These are phyloP conservation scores for Aspergillus campestris DNA, from an alignment of 495 filamentous ascomycete species.

Conservation along the genomic window DNA sequence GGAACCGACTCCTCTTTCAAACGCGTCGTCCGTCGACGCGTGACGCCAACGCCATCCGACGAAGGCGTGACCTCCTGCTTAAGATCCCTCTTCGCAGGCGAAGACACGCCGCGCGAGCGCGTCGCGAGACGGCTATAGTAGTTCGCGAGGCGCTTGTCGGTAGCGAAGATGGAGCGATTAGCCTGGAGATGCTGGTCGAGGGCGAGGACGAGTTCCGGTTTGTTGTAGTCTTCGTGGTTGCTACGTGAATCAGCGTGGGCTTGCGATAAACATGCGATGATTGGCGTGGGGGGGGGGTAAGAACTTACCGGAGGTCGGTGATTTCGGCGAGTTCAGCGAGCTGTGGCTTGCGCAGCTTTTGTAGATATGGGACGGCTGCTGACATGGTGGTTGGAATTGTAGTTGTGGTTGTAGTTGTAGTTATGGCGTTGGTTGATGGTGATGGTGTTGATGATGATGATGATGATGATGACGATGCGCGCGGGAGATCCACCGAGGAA, in stretches of 20 bases:
- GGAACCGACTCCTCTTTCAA: slow-evolving; percentile 33
- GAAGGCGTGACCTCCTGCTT: slow-evolving; percentile 20
- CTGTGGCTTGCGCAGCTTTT: slow-evolving; percentile 75
- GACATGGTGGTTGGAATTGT: slow-evolving; percentile 32
- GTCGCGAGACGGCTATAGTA: slow-evolving; percentile 65
- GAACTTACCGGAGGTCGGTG: slow-evolving; percentile 61
- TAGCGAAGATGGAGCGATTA: slow-evolving; percentile 51
- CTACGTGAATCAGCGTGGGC: slow-evolving; percentile 6
- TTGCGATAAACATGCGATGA: slow-evolving; percentile 7
- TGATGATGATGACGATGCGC: slow-evolving; percentile 22
- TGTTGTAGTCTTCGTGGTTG: slow-evolving; percentile 66
- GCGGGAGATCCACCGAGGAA: slow-evolving; percentile 28
- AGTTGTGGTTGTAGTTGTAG: too few relatives aligned
- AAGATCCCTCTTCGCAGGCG: slow-evolving; percentile 68
- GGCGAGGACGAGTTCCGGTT: slow-evolving; percentile 68
- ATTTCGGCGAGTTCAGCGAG: slow-evolving; percentile 65
- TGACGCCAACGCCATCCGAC: slow-evolving; percentile 27
- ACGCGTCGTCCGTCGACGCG: slow-evolving; percentile 26
- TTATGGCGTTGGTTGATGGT: too few relatives aligned
- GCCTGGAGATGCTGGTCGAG: slow-evolving; percentile 67
- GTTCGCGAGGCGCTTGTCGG: slow-evolving; percentile 54
- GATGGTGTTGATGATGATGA: too few relatives aligned
- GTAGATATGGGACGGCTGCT: slow-evolving; percentile 58
- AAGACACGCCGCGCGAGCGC: slow-evolving; percentile 35
- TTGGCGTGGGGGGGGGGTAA: too few relatives aligned